Conservation (phyloP, 2,329 filamentous ascomycete species). For the Aspergillus thermomutatus region DNA sequence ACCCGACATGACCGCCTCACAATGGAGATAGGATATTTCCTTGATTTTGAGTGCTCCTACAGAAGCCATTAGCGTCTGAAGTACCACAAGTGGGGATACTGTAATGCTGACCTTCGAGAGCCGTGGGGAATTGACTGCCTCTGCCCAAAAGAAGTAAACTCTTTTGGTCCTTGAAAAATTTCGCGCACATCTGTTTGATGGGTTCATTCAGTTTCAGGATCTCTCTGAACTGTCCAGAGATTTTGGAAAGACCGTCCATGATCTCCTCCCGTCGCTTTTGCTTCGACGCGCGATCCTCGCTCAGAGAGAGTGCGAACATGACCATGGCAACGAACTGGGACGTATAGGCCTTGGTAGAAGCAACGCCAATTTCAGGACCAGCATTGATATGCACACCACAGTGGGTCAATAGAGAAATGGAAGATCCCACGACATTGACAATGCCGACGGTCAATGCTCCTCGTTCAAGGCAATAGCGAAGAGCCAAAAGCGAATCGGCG, state of each 20-base stretch:
- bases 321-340: slow-evolving; percentile 99
- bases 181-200: slow-evolving; percentile 91
- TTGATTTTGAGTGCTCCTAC: slow-evolving; percentile 93
- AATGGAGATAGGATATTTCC: slow-evolving; percentile 99
- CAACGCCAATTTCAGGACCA: slow-evolving; percentile 96
- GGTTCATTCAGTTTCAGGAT: slow-evolving; percentile 86
- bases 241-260: slow-evolving; percentile 83
- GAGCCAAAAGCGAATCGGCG: slow-evolving; percentile 92
- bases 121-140: slow-evolving; percentile 92
- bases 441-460: slow-evolving; percentile 96
- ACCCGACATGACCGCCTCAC: slow-evolving; percentile 99
- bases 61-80: slow-evolving; percentile 11
- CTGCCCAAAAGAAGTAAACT: slow-evolving; percentile 87
- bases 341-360: slow-evolving; percentile 98
- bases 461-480: slow-evolving; percentile 96
- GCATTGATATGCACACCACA: slow-evolving; percentile 99
- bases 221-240: slow-evolving; percentile 88
- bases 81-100: neutral
- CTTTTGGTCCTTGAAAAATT: slow-evolving; percentile 96
- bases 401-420: slow-evolving; percentile 97
- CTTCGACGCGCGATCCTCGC: slow-evolving; percentile 96
- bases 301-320: slow-evolving; percentile 96
- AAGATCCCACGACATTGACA: slow-evolving; percentile 97
- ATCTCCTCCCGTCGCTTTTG: slow-evolving; percentile 88
- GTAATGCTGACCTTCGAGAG: slow-evolving; percentile 67